Evolutionary conservation across 768 basidiomycete genomes (phyloP), one percentile per base, ranked within the genome.

Genomic region (Phlebiopsis gigantea): DNA sequence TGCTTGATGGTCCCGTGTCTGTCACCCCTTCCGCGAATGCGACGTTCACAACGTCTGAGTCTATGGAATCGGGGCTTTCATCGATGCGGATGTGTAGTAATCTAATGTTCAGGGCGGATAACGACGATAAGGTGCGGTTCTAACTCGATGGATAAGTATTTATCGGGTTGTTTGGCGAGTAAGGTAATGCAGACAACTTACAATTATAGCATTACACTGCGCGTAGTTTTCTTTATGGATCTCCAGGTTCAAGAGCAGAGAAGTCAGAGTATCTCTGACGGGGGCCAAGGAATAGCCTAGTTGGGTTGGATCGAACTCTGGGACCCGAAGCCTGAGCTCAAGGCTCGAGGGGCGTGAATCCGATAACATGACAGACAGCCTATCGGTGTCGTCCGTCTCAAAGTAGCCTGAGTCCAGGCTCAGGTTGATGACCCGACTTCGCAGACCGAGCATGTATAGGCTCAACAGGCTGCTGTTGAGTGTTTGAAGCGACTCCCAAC

Each of bases 381-480:
- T 19, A 10, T 31, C 10, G 14, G 14, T 19, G 21, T 49, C 24
- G 6, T 22, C 12, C n/a, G 24, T 10, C 8, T 30, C 50, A 2
- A 57, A 41, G 19, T 21, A 52, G 6, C 9, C 19, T 17, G 15
- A 14, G 25, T 34, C 10, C 22, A 57, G 24, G n/a, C 53, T 43
- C 19, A 57, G 29, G 22, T 46, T n/a, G 15, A 9, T 2, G 10
- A 57, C 31, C n/a, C 29, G 17, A 30, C 50, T 53, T 2, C 5
- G 28, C 5, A 57, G 4, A 26, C 50, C 57, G 50, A 57, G 51
- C 25, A 41, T 49, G 24, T 57, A 57, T 1, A 57, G 39, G 30
- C 29, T 47, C 25, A 24, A 19, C 19, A 57, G 26, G 28, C 43
- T 44, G n/a, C 57, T 44, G 6, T 42, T 15, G 14, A 53, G 34